Conservation (phyloP, 108 stramenopile species). For the Pseudonitzschia delicatissima region DNA sequence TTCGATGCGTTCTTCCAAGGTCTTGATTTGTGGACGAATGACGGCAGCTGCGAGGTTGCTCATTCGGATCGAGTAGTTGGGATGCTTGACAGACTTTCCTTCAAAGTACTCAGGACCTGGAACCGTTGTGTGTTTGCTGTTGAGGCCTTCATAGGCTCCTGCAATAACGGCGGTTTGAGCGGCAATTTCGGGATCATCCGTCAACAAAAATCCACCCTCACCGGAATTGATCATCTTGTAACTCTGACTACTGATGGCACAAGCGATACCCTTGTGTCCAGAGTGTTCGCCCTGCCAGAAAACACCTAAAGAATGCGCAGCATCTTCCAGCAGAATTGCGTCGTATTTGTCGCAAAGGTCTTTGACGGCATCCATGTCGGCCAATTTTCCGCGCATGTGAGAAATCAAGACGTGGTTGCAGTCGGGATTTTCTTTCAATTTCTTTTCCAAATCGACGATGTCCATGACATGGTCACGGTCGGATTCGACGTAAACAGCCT, state of each 20-base stretch:
- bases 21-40: constrained; percentile 75
- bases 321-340: constrained; percentile 79
- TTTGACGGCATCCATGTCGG: constrained; percentile 81
- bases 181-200: constrained; percentile 72
- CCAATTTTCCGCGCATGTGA: constrained; percentile 92
- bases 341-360: constrained; percentile 65
- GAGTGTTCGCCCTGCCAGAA: constrained; percentile 73
- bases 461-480: constrained; percentile 80
- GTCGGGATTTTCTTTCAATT: constrained; percentile 70
- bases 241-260: constrained; percentile 70
- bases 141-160: constrained; percentile 82
- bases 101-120: constrained; percentile 60
- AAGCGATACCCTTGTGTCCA: constrained; percentile 77
- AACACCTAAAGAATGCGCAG: constrained; percentile 88
- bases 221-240: constrained; percentile 94
- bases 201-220: constrained; percentile 87
- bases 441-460: constrained; percentile 75
- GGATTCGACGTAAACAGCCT: constrained; percentile 85
- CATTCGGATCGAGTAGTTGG: constrained; percentile 87
- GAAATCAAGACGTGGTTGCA: constrained; percentile 80
- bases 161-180: constrained; percentile 78
- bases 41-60: constrained; percentile 74
- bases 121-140: constrained; percentile 71
- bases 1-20: constrained; percentile 70
- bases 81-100: constrained; percentile 50